Evolutionary conservation across 2,329 filamentous ascomycete genomes (phyloP).

Genomic region (Cordyceps cateniannulata): DNA sequence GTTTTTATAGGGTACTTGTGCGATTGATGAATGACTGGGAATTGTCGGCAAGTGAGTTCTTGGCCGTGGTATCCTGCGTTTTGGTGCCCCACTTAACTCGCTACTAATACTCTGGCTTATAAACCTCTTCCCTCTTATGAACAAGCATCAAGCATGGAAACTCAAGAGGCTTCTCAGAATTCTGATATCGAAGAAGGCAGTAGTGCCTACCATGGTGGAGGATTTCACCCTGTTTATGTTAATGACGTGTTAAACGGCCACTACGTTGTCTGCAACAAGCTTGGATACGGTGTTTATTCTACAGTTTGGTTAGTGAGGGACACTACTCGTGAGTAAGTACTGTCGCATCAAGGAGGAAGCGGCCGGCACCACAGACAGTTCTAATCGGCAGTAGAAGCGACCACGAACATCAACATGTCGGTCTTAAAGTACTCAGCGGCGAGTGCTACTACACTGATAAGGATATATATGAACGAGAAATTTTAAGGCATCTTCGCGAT

Average conservation of each 20-base stretch:
- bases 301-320: conserved; percentile 21
- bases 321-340: neutral
- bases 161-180: neutral
- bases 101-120: too few species aligned
- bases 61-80: too few species aligned
- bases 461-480: conserved; percentile 18
- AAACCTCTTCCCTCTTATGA: too few species aligned
- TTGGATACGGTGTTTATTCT: conserved; percentile 18
- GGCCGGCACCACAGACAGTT: too few species aligned
- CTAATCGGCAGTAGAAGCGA: neutral
- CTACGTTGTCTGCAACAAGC: conserved; percentile 19
- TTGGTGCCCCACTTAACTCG: too few species aligned
- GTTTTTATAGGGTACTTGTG: too few species aligned
- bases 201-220: neutral
- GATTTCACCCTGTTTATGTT: neutral
- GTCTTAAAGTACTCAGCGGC: conserved; percentile 23
- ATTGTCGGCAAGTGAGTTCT: too few species aligned
- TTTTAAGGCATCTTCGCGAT: conserved; percentile 17
- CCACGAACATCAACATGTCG: conserved; percentile 15
- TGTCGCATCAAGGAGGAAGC: neutral
- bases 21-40: too few species aligned
- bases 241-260: neutral
- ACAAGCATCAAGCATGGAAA: neutral
- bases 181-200: neutral
- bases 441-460: conserved; percentile 12